These are phyloP conservation scores for Diospyros lotus DNA, from an alignment of 148 eudicot genomes.

Conservation along the genomic window DNA sequence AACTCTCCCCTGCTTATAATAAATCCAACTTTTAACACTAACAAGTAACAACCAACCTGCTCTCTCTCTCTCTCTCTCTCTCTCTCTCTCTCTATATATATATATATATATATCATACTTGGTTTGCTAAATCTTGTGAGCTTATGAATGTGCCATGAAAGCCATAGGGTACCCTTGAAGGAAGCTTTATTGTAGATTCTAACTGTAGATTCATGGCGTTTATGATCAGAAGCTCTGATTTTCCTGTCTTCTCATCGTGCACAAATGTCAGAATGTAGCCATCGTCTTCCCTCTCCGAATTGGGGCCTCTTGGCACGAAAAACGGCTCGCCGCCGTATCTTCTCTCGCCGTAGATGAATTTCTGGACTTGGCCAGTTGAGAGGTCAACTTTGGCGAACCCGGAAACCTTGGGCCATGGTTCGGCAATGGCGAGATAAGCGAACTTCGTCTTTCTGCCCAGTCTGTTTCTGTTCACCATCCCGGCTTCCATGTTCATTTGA, in stretches of 20 bases:
- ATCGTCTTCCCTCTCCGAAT: constrained; percentile 38
- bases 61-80: too few relatives aligned
- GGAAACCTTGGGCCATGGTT: constrained; percentile 83
- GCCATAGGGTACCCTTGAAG: constrained; percentile 66
- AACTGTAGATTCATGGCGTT: constrained; percentile 38
- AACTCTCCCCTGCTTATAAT: neutral
- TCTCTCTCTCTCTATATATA: neutral
- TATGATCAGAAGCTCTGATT: constrained; percentile 46
- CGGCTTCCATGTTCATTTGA: constrained; percentile 57
- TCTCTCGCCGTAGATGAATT: constrained; percentile 39
- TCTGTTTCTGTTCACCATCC: constrained; percentile 57
- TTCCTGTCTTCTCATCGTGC: constrained; percentile 43
- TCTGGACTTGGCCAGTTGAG: constrained; percentile 32
- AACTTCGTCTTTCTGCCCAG: constrained; percentile 51
- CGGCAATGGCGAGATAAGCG: constrained; percentile 55
- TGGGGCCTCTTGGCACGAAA: constrained; percentile 30
- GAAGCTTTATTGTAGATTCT: constrained; percentile 48
- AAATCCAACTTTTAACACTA: neutral
- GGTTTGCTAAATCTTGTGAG: constrained; percentile 30
- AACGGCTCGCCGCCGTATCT: constrained; percentile 68
- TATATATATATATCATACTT: constrained; percentile 15
- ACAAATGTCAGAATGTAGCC: constrained; percentile 48
- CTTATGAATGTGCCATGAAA: constrained; percentile 64
- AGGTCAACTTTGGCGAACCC: constrained; percentile 63
- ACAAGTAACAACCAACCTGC: neutral